Conservation (phyloP, 495 filamentous ascomycete genomes). For the Lasiosphaeris hirsuta region DNA sequence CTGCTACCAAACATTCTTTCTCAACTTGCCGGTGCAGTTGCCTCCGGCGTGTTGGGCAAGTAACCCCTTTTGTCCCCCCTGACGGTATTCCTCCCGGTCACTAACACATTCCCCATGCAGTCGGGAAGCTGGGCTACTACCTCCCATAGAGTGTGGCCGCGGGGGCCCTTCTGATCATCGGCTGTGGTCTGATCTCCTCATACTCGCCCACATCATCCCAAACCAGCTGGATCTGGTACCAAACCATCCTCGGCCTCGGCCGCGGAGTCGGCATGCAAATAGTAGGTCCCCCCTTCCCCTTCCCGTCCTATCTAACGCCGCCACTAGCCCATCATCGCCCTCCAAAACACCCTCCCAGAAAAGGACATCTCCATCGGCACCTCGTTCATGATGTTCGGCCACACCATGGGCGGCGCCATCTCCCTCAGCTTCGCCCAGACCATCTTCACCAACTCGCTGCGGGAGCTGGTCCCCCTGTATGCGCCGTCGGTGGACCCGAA, state of each 20-base stretch:
- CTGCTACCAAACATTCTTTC: conserved; percentile 51
- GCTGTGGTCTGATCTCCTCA: conserved; percentile 45
- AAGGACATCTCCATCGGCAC: conserved; percentile 48
- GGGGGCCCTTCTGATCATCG: conserved; percentile 52
- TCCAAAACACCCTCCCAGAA: conserved; percentile 48
- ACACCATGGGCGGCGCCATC: conserved; percentile 43
- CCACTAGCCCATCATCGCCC: conserved; percentile 42
- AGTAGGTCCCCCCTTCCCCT: conserved; percentile 15
- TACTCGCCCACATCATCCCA: conserved; percentile 33
- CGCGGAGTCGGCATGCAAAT: conserved; percentile 47
- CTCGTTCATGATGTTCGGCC: conserved; percentile 47
- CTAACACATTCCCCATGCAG: background rate
- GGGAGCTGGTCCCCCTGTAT: conserved; percentile 5
- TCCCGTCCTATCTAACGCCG: background rate
- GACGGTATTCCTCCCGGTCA: background rate
- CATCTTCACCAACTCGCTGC: conserved; percentile 44
- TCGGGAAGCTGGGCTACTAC: conserved; percentile 46
- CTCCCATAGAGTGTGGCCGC: conserved; percentile 47
- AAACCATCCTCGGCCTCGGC: conserved; percentile 49
- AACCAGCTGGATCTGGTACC: conserved; percentile 53
- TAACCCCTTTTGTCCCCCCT: conserved; percentile 20
- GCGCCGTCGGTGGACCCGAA: background rate
- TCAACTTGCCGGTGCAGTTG: conserved; percentile 41
- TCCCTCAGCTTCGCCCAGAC: conserved; percentile 41
- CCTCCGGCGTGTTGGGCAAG: conserved; percentile 47